Evolutionary conservation across 768 basidiomycete species (phyloP), one percentile per base, ranked within the genome.

Genomic region (Macrolepiota albuminosa): DNA sequence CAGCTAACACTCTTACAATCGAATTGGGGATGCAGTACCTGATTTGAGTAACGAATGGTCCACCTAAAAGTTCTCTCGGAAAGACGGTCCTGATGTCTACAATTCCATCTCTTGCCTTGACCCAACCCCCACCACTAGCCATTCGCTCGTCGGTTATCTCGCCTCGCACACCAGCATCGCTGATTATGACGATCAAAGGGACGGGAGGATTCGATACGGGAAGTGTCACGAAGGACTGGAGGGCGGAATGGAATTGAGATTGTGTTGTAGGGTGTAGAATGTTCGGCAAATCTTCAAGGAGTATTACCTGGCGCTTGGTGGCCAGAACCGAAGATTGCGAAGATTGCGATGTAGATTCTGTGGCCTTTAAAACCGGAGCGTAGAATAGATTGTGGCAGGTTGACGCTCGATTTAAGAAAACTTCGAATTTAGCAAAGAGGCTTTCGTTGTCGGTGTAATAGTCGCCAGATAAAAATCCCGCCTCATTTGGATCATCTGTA

Each of bases 271-370:
- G 71, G 72, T 94, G 93, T 5, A 93, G 76, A 57, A 98, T 84
- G 68, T 98, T 98, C 0, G 96, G 97, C 1, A 99, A 81, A 58
- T 95, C 91, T 72, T 95, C 93, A 8, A 97, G 76, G 4, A 98
- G 84, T 55, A 98, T 80, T 6, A 95, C 68, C 37, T 86, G 85
- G 0, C 79, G 81, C 63, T 73, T 75, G 53, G 61, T 56, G 33
- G 58, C 34, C 33, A 54, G 26, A 21, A 46, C 36, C 9, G 58
- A 67, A 24, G 61, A 55, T 42, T 56, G 47, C 8, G 60, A 61
- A 33, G 65, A 56, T 37, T 52, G 58, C 16, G 60, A 58, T 39
- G 67, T 56, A 33, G 40, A 43, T 37, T 14, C 58, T 5, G 67
- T 6, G 14, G 40, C 29, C 48, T 57, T 40, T 49, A 57, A 49